Evolutionary conservation across 345 rosid species (phyloP).

Genomic region (Salix udensis): DNA sequence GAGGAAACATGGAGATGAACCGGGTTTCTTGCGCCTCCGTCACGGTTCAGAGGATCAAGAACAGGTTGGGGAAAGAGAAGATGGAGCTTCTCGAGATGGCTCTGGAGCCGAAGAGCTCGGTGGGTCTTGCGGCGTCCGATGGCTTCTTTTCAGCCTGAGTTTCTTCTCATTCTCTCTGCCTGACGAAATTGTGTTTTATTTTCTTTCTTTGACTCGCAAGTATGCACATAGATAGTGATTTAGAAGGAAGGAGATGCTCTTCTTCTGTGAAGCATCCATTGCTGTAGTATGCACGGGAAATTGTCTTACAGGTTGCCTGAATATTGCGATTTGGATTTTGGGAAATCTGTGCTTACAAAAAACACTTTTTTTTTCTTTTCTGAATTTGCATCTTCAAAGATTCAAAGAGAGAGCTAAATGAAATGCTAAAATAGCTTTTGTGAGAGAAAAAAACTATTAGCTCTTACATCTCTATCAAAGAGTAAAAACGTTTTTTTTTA

Average conservation of each 20-base stretch:
- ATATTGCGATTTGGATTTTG: neutral
- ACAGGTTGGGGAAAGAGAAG: slow-evolving; percentile 1
- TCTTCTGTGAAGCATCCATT: neutral
- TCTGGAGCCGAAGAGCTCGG: slow-evolving; percentile 33
- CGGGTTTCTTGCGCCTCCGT: slow-evolving; percentile 4
- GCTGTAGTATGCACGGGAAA: neutral
- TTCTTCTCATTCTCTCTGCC: neutral
- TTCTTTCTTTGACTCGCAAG: neutral
- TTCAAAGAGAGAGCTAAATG: too few species aligned
- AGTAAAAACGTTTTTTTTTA: too few species aligned
- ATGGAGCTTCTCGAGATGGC: slow-evolving; percentile 16
- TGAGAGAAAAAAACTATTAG: too few species aligned
- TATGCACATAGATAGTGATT: neutral
- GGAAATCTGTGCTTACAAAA: neutral
- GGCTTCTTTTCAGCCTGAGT: slow-evolving; percentile 46
- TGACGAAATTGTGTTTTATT: neutral
- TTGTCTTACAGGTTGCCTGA: neutral
- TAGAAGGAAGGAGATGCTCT: neutral
- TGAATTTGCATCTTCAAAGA: too few species aligned
- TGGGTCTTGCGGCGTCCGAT: slow-evolving; percentile 41
- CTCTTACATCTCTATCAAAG: too few species aligned
- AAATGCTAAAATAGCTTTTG: too few species aligned
- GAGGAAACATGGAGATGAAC: neutral
- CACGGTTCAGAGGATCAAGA: slow-evolving; percentile 15
- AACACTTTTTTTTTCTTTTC: too few species aligned